Conservation (phyloP, 2,329 filamentous ascomycete genomes). For the Exophiala alcalophila region DNA sequence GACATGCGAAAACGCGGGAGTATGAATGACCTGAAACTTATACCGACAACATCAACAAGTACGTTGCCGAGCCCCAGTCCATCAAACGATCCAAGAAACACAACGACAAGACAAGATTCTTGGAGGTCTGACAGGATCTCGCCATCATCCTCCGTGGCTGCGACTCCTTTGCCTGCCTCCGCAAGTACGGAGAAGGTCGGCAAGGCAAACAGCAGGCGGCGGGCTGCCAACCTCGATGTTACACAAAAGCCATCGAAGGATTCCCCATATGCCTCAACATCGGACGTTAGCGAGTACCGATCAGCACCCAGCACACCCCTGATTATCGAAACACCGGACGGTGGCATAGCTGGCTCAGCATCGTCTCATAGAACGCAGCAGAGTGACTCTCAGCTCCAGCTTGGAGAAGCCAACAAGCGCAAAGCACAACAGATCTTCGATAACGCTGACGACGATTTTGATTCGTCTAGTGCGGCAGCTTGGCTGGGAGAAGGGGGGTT, state of each 20-base stretch:
- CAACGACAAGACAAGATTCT: slow-evolving; percentile 17
- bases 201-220: background rate
- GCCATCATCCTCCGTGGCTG: slow-evolving; percentile 7
- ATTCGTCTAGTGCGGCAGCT: slow-evolving; percentile 74
- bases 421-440: slow-evolving; percentile 81
- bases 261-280: slow-evolving; percentile 26
- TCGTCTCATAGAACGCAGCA: slow-evolving; percentile 14
- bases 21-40: slow-evolving; percentile 14
- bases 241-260: slow-evolving; percentile 6
- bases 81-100: slow-evolving; percentile 5
- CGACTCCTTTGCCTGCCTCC: background rate
- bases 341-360: slow-evolving; percentile 4
- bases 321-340: slow-evolving; percentile 34
- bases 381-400: slow-evolving; percentile 1
- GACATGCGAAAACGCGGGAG: background rate
- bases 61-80: slow-evolving; percentile 17
- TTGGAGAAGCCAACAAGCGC: slow-evolving; percentile 38
- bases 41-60: slow-evolving; percentile 11
- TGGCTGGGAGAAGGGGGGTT: slow-evolving; percentile 74
- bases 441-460: slow-evolving; percentile 76
- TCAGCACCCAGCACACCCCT: slow-evolving; percentile 45
- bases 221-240: slow-evolving; percentile 6
- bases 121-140: slow-evolving; percentile 24
- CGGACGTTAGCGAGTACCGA: slow-evolving; percentile 43
- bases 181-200: background rate